A percentile compares a stretch with the other conserved stretches of the same genome.
Conservation (phyloP, 495 filamentous ascomycete species). For the Hyphodiscus hymeniophilus region DNA sequence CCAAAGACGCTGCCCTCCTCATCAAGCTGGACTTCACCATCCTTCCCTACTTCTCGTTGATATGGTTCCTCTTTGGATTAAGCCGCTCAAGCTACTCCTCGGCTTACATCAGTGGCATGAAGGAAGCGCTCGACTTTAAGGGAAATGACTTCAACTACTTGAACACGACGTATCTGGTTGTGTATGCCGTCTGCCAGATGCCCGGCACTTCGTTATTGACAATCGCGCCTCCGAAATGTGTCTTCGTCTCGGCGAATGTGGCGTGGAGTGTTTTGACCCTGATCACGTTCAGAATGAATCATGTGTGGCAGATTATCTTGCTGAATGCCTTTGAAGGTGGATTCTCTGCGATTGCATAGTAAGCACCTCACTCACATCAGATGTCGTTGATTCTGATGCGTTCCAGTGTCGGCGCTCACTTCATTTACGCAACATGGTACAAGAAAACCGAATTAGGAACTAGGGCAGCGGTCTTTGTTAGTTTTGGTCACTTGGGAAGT, state of each 20-base stretch:
- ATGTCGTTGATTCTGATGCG: too few species aligned
- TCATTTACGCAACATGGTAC: too few species aligned
- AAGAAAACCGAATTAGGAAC: too few species aligned
- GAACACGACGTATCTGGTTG: constrained; percentile 30
- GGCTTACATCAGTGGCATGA: constrained; percentile 34
- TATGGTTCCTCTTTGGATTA: constrained; percentile 11
- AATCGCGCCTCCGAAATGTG: constrained; percentile 2
- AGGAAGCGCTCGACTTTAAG: constrained; percentile 27
- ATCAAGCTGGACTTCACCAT: constrained; percentile 7
- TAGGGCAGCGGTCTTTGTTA: too few species aligned
- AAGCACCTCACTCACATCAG: too few species aligned
- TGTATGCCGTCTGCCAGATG: constrained; percentile 33
- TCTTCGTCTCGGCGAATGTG: constrained; percentile 1
- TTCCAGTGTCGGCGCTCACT: too few species aligned
- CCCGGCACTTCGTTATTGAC: constrained; percentile 10
- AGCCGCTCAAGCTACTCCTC: constrained; percentile 32
- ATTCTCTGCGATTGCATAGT: constrained; percentile 4
- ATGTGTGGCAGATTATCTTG: constrained; percentile 2
- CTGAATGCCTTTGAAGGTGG: constrained; percentile 1
- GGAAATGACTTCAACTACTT: constrained; percentile 34
- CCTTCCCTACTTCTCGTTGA: constrained; percentile 1
- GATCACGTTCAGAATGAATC: constrained; percentile 3
- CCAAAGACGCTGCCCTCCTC: neutral
- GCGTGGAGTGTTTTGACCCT: constrained; percentile 1
- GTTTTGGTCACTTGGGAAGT: too few species aligned